These are phyloP conservation scores for Salix arbutifolia DNA, from an alignment of 345 rosid genomes.

Conservation along the genomic window DNA sequence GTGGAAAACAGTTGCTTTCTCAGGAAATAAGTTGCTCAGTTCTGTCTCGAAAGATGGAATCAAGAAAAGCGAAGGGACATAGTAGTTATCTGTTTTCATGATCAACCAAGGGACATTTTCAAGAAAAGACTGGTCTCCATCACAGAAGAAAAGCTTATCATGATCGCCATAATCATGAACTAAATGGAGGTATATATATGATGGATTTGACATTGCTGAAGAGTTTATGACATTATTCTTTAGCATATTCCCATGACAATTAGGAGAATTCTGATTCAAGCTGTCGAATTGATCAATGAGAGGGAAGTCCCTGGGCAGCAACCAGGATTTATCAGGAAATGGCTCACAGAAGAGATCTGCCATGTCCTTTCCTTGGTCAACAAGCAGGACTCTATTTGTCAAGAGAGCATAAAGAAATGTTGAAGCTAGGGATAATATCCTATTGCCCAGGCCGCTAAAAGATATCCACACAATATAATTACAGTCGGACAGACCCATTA, in stretches of 20 bases:
- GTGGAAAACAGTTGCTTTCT: constrained; percentile 26
- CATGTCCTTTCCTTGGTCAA: constrained; percentile 28
- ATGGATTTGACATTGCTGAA: constrained; percentile 1
- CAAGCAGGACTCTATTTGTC: constrained; percentile 26
- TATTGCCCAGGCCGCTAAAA: constrained; percentile 26
- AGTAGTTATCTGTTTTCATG: constrained; percentile 22
- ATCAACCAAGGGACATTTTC: constrained; percentile 26
- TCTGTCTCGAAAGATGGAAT: constrained; percentile 23
- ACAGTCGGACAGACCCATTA: constrained; percentile 18
- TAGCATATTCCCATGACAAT: constrained; percentile 20
- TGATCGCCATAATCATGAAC: constrained; percentile 24
- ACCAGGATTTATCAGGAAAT: constrained; percentile 28
- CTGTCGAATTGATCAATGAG: constrained; percentile 6
- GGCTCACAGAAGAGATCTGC: constrained; percentile 30
- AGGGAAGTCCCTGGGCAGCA: constrained; percentile 20
- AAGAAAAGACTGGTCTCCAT: constrained; percentile 18
- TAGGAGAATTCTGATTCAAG: constrained; percentile 14
- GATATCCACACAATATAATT: constrained; percentile 29
- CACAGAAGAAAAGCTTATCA: constrained; percentile 29
- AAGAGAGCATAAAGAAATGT: constrained; percentile 28
- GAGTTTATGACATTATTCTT: constrained; percentile 13
- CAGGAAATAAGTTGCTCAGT: constrained; percentile 17
- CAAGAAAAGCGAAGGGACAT: constrained; percentile 26
- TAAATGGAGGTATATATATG: constrained; percentile 20
- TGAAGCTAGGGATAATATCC: constrained; percentile 24